Evolutionary conservation across 805 yeast species (phyloP).

Genomic region (Monosporozyma unispora): DNA sequence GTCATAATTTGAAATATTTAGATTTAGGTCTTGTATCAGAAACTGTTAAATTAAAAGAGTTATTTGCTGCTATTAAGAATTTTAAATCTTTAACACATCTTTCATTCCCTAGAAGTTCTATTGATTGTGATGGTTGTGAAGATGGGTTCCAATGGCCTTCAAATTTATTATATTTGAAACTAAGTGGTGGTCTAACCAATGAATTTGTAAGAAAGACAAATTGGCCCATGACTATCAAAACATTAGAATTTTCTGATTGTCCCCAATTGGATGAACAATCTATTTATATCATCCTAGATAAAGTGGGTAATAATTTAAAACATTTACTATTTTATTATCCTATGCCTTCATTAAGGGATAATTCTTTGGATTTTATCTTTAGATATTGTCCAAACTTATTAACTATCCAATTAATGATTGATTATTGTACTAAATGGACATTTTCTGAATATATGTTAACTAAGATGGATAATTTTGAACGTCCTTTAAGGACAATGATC

Average conservation of each 20-base stretch:
- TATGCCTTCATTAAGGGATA: conserved; percentile 66
- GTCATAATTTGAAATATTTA: conserved; percentile 51
- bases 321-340: conserved; percentile 72
- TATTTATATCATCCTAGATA: conserved; percentile 48
- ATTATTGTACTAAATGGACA: conserved; percentile 50
- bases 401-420: conserved; percentile 63
- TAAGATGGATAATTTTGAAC: conserved; percentile 9
- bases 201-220: conserved; percentile 58
- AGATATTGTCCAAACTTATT: conserved; percentile 65
- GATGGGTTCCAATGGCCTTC: conserved; percentile 62
- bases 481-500: conserved; percentile 46
- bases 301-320: conserved; percentile 57
- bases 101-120: conserved; percentile 83
- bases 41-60: conserved; percentile 71
- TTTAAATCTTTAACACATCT: conserved; percentile 58
- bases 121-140: conserved; percentile 48
- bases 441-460: conserved; percentile 41
- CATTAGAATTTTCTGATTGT: conserved; percentile 78
- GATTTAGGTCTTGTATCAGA: conserved; percentile 86
- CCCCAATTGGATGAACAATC: conserved; percentile 65
- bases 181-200: conserved; percentile 86
- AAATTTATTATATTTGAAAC: conserved; percentile 55
- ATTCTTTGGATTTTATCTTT: conserved; percentile 66
- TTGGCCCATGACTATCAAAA: conserved; percentile 67
- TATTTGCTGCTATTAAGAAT: conserved; percentile 64